Conservation (phyloP, 1,284 basidiomycete species). For the Caloboletus inedulis region DNA sequence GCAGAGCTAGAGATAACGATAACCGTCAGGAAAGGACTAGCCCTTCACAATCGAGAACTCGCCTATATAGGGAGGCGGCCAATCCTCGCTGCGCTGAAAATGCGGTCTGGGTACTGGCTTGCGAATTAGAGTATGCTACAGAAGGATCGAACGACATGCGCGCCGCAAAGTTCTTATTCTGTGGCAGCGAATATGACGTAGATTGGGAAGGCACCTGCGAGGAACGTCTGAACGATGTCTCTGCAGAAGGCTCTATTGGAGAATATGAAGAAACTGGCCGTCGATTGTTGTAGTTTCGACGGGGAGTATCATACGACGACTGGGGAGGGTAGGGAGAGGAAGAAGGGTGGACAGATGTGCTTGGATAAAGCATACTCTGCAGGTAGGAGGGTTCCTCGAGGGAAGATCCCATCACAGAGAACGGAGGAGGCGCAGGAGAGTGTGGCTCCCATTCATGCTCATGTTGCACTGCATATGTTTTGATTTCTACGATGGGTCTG, state of each 20-base stretch:
- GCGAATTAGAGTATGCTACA: slow-evolving; percentile 41
- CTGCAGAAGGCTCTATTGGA: background rate
- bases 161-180: background rate
- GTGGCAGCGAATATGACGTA: background rate
- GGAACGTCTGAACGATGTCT: slow-evolving; percentile 7
- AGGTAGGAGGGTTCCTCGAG: slow-evolving; percentile 4
- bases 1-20: slow-evolving; percentile 38
- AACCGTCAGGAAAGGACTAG: slow-evolving; percentile 1
- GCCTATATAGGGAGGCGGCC: slow-evolving; percentile 58
- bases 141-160: slow-evolving; percentile 40
- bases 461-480: background rate
- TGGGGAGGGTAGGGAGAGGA: slow-evolving; percentile 4
- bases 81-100: slow-evolving; percentile 13
- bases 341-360: slow-evolving; percentile 4
- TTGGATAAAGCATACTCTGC: slow-evolving; percentile 7
- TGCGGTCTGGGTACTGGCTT: slow-evolving; percentile 1
- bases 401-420: slow-evolving; percentile 9
- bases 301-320: background rate
- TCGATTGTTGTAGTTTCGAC: slow-evolving; percentile 5
- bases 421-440: slow-evolving; percentile 8
- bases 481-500: slow-evolving; percentile 17
- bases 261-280: slow-evolving; percentile 5
- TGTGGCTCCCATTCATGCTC: background rate
- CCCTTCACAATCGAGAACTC: slow-evolving; percentile 14
- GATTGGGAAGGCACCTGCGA: slow-evolving; percentile 6